Percentiles rank a stretch among this genome's conserved stretches.
These are phyloP conservation scores for Kalmanozyma brasiliensis DNA, from an alignment of 1,284 basidiomycete genomes.

Conservation along the genomic window DNA sequence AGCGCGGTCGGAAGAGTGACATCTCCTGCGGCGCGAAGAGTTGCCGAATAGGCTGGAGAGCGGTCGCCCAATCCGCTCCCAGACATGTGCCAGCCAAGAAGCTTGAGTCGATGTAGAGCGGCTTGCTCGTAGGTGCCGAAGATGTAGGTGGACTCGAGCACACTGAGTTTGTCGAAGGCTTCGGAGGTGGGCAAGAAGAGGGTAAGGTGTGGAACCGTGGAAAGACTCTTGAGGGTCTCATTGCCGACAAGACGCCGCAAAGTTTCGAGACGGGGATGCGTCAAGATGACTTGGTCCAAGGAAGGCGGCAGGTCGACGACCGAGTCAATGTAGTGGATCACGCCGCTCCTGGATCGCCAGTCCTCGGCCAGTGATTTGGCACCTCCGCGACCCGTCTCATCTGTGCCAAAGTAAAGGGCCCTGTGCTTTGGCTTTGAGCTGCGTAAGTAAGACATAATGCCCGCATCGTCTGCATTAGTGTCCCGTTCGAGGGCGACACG, in stretches of 20 bases:
- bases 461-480: constrained; percentile 42
- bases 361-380: constrained; percentile 67
- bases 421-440: constrained; percentile 5
- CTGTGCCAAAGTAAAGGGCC: constrained; percentile 73
- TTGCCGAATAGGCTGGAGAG: constrained; percentile 51
- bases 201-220: constrained; percentile 76
- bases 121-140: constrained; percentile 50
- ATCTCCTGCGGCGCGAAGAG: constrained; percentile 17
- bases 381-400: constrained; percentile 79
- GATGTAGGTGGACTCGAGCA: constrained; percentile 57
- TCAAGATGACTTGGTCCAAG: constrained; percentile 69
- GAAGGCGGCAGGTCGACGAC: constrained; percentile 82
- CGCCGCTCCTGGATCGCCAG: constrained; percentile 73
- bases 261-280: constrained; percentile 56
- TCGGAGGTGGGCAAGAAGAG: constrained; percentile 87
- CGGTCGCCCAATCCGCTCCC: constrained; percentile 57
- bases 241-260: constrained; percentile 67
- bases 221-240: constrained; percentile 46
- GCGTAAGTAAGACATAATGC: neutral
- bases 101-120: constrained; percentile 55
- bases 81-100: constrained; percentile 63
- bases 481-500: constrained; percentile 69
- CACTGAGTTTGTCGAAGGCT: constrained; percentile 74
- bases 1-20: constrained; percentile 55
- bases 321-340: constrained; percentile 79